Evolutionary conservation across 495 filamentous ascomycete species (phyloP).

Genomic region (Aspergillus sclerotioniger): DNA sequence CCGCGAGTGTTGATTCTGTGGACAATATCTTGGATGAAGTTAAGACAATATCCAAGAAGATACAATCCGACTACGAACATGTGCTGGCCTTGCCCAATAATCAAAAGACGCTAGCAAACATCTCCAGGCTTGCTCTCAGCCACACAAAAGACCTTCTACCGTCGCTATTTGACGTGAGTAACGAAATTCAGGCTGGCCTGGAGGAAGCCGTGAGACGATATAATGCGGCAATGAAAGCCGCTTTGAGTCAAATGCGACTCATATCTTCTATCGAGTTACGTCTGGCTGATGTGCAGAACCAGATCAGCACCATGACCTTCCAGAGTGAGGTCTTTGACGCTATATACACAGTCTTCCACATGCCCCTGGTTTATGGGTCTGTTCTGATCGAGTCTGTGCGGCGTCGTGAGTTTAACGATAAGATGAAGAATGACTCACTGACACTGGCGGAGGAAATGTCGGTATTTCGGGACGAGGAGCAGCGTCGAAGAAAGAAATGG

Average conservation of each 20-base stretch:
- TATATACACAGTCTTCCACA: slow-evolving; percentile 68
- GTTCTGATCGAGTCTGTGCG: slow-evolving; percentile 81
- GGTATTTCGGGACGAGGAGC: slow-evolving; percentile 84
- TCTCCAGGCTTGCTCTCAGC: slow-evolving; percentile 79
- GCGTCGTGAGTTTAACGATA: slow-evolving; percentile 86
- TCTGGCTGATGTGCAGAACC: slow-evolving; percentile 64
- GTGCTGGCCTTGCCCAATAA: slow-evolving; percentile 66
- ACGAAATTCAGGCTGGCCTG: slow-evolving; percentile 74
- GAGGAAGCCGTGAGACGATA: slow-evolving; percentile 64
- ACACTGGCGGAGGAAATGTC: slow-evolving; percentile 89
- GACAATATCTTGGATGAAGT: slow-evolving; percentile 76
- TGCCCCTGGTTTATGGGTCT: slow-evolving; percentile 86
- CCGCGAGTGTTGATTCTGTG: slow-evolving; percentile 40
- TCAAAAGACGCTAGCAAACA: slow-evolving; percentile 70
- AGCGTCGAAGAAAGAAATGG: slow-evolving; percentile 86
- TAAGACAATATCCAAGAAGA: slow-evolving; percentile 77
- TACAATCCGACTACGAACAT: slow-evolving; percentile 82
- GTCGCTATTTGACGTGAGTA: slow-evolving; percentile 63
- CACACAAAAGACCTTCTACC: slow-evolving; percentile 90
- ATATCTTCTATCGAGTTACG: slow-evolving; percentile 75
- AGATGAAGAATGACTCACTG: slow-evolving; percentile 79
- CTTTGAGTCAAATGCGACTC: slow-evolving; percentile 69
- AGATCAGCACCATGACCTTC: slow-evolving; percentile 68
- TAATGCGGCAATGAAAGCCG: slow-evolving; percentile 55
- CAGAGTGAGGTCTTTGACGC: slow-evolving; percentile 72